Conservation (phyloP, 495 filamentous ascomycete genomes). For the Penicillium manginii region DNA sequence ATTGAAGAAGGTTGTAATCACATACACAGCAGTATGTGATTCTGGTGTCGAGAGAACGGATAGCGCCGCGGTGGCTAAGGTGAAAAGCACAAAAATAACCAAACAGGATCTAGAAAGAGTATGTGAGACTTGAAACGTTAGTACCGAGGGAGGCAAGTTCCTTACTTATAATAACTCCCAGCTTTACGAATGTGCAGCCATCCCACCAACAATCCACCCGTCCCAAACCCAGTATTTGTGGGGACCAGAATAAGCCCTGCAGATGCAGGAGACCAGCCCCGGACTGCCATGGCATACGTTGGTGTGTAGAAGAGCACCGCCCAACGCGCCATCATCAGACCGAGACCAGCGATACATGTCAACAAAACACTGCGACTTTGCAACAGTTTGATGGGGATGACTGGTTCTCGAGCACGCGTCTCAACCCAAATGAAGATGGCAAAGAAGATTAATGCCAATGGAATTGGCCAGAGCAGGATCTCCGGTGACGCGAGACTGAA, state of each 20-base stretch:
- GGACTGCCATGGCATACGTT: slow-evolving; percentile 72
- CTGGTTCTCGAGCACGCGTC: slow-evolving; percentile 58
- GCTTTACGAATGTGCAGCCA: slow-evolving; percentile 68
- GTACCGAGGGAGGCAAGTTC: background rate
- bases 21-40: slow-evolving; percentile 49
- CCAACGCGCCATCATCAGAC: slow-evolving; percentile 79
- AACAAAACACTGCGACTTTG: slow-evolving; percentile 65
- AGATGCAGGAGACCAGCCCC: slow-evolving; percentile 62
- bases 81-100: slow-evolving; percentile 57
- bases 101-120: slow-evolving; percentile 50
- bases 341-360: slow-evolving; percentile 68
- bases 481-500: slow-evolving; percentile 62
- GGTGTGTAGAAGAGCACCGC: slow-evolving; percentile 77
- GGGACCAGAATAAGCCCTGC: slow-evolving; percentile 75
- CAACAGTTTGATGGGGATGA: slow-evolving; percentile 70
- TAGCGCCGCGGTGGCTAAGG: slow-evolving; percentile 51
- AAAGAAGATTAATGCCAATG: slow-evolving; percentile 51
- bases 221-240: slow-evolving; percentile 74
- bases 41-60: slow-evolving; percentile 53
- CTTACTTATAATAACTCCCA: slow-evolving; percentile 65
- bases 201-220: slow-evolving; percentile 70
- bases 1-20: slow-evolving; percentile 62
- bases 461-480: slow-evolving; percentile 60
- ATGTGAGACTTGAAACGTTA: background rate
- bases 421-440: slow-evolving; percentile 63